These are phyloP conservation scores for Mycosarcoma mackinlayi DNA, from an alignment of 1,284 basidiomycete genomes.

Conservation along the genomic window DNA sequence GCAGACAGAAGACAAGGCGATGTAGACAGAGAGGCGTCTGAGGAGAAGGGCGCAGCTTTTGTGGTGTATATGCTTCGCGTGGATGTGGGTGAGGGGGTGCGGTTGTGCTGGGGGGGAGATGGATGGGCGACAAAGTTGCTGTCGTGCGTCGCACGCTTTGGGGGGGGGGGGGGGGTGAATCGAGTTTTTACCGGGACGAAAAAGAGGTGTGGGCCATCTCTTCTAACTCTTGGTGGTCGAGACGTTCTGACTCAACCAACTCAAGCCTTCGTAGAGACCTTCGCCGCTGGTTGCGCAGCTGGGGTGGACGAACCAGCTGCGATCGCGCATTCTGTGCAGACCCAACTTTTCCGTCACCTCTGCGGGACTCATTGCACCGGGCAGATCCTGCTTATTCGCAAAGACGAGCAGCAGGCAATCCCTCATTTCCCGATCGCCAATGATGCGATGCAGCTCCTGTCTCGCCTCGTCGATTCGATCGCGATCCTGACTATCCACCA, in stretches of 20 bases:
- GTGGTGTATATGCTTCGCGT: no score
- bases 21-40: background rate
- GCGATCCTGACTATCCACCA: conserved; percentile 82
- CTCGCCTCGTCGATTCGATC: conserved; percentile 96
- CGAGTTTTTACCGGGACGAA: no score
- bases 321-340: conserved; percentile 92
- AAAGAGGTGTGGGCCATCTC: no score
- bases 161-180: no score
- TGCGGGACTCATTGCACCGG: conserved; percentile 97
- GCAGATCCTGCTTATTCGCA: conserved; percentile 99
- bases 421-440: conserved; percentile 98
- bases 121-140: no score
- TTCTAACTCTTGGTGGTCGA: conserved; percentile 38
- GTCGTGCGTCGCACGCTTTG: no score
- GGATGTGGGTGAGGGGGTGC: no score
- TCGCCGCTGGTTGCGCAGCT: conserved; percentile 64
- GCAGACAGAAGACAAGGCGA: background rate
- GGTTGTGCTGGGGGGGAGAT: no score
- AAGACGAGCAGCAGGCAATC: conserved; percentile 96
- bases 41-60: background rate
- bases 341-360: conserved; percentile 98
- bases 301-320: conserved; percentile 98
- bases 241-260: conserved; percentile 63
- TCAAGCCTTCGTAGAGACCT: conserved; percentile 64
- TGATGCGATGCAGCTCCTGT: conserved; percentile 93